Percentiles rank a stretch among this genome's conserved stretches.
Evolutionary conservation across 1,284 basidiomycete genomes (phyloP).

Genomic region (Apiotrichum domesticum): DNA sequence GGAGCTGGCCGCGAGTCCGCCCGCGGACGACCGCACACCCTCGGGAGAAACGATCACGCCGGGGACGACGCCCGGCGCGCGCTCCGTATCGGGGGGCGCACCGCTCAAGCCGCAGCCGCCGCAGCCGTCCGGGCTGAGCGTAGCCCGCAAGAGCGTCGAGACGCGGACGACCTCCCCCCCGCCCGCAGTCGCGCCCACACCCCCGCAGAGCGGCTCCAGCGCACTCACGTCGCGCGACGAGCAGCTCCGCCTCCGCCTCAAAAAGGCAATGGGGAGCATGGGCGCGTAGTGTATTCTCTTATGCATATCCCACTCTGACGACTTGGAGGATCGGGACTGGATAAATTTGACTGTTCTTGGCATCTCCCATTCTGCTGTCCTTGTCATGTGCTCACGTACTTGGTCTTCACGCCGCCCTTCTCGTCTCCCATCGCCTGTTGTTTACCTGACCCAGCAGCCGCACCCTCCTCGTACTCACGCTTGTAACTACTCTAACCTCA

Average conservation of each 20-base stretch:
- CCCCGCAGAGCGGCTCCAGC: not conserved
- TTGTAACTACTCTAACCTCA: too few species aligned
- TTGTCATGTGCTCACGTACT: too few species aligned
- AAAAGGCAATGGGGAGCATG: conserved; percentile 46
- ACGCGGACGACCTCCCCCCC: not conserved
- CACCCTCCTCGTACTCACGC: too few species aligned
- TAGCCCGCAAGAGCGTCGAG: not conserved
- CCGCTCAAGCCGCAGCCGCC: not conserved
- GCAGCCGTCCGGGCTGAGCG: not conserved
- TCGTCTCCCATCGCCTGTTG: too few species aligned
- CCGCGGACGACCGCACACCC: not conserved
- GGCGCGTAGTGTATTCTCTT: conserved; percentile 24
- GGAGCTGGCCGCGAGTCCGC: conserved; percentile 1
- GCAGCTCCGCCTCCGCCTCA: conserved; percentile 40
- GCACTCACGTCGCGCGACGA: conserved; percentile 28
- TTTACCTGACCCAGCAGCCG: too few species aligned
- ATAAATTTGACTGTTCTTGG: too few species aligned
- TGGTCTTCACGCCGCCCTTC: too few species aligned
- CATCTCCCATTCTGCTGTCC: too few species aligned
- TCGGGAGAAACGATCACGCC: not conserved
- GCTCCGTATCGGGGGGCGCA: not conserved
- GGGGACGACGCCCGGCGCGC: not conserved
- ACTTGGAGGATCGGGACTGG: too few species aligned
- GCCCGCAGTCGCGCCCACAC: conserved; percentile 4
- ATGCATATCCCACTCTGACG: too few species aligned